phyloP scores from a whole-genome alignment of 345 rosid species.

The Cardamine occulta region DNA sequence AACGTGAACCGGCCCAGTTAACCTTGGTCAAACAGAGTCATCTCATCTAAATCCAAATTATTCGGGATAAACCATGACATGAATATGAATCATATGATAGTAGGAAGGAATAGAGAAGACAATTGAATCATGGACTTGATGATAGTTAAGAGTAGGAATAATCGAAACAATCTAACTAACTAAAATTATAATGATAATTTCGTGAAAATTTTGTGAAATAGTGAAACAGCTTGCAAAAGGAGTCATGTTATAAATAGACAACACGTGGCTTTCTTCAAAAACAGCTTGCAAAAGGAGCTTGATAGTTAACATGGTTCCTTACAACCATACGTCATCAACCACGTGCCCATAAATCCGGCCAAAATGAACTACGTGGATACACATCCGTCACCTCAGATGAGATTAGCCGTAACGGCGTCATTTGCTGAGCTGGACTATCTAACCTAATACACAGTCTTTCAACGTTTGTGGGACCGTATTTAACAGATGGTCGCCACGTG shows the following conservation, averaged over 20 bases:
- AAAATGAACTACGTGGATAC: constrained; percentile 19
- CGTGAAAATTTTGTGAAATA: too few species aligned
- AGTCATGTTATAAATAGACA: too few species aligned
- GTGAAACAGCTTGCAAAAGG: too few species aligned
- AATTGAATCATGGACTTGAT: background rate
- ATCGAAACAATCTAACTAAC: background rate
- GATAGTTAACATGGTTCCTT: too few species aligned
- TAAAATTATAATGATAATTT: too few species aligned
- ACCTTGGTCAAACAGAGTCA: background rate
- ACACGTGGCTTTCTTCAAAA: too few species aligned
- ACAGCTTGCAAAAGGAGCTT: too few species aligned
- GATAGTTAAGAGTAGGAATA: background rate
- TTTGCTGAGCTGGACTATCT: constrained; percentile 33
- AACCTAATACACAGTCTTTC: constrained; percentile 13
- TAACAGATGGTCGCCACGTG: constrained; percentile 20
- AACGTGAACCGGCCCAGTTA: background rate
- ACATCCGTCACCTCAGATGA: constrained; percentile 11
- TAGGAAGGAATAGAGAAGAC: too few species aligned
- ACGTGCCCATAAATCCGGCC: background rate
- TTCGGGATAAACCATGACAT: background rate
- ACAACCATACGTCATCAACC: constrained; percentile 16
- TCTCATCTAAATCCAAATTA: background rate
- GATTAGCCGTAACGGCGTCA: constrained; percentile 7
- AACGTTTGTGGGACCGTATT: background rate
- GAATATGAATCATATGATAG: background rate